Evolutionary conservation across 768 basidiomycete species (phyloP).

Genomic region (Austroboletus festivus): DNA sequence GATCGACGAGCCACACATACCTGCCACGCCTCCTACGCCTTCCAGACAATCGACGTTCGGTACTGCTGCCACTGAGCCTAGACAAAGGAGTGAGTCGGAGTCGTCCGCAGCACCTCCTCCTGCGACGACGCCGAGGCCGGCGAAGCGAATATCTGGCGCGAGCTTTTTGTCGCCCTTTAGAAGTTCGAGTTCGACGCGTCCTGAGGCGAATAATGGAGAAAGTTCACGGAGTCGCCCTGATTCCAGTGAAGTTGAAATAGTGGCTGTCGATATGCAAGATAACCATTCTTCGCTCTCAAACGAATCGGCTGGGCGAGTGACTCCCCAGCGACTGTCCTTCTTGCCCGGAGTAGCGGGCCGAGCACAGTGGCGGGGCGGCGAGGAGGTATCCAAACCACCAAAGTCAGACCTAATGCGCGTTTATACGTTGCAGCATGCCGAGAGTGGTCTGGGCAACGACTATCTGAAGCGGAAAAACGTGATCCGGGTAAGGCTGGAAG

Average conservation of each 20-base stretch:
- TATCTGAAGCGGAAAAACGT: slow-evolving; percentile 93
- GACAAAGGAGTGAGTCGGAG: slow-evolving; percentile 28
- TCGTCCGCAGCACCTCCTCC: slow-evolving; percentile 12
- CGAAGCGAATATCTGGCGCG: slow-evolving; percentile 27
- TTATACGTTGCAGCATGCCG: slow-evolving; percentile 86
- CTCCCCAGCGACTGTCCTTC: slow-evolving; percentile 17
- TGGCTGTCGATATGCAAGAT: slow-evolving; percentile 22
- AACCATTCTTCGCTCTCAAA: slow-evolving; percentile 22
- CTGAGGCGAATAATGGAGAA: slow-evolving; percentile 12
- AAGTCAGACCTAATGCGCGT: slow-evolving; percentile 54
- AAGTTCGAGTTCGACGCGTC: slow-evolving; percentile 6
- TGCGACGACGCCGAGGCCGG: slow-evolving; percentile 14
- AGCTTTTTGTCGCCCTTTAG: slow-evolving; percentile 30
- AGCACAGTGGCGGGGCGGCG: slow-evolving; percentile 16
- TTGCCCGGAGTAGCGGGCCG: slow-evolving; percentile 19
- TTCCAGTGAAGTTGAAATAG: slow-evolving; percentile 19
- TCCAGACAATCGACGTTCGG: slow-evolving; percentile 4
- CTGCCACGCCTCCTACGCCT: not conserved
- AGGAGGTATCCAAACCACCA: slow-evolving; percentile 41
- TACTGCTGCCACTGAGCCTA: not conserved
- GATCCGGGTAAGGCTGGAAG: slow-evolving; percentile 86
- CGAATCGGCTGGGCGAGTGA: slow-evolving; percentile 13
- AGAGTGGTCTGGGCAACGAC: slow-evolving; percentile 93
- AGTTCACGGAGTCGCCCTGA: slow-evolving; percentile 1
- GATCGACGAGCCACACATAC: slow-evolving; percentile 10